phyloP scores from a whole-genome alignment of 2,329 filamentous ascomycete species.

The Alternaria sp. region DNA sequence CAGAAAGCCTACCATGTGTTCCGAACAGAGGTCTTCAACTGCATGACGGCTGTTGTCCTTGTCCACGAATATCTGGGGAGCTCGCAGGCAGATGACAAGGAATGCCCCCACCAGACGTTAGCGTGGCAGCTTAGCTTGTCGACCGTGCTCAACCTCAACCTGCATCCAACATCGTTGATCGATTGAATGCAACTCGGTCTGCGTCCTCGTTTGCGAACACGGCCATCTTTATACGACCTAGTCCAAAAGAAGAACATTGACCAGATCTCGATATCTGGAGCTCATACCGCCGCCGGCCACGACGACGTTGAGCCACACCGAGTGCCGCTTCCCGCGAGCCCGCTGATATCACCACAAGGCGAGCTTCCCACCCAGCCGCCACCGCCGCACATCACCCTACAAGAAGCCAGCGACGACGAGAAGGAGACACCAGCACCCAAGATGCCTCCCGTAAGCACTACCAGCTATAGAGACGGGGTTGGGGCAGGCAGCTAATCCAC shows the following conservation, averaged over 20 bases:
- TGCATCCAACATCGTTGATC: constrained; percentile 20
- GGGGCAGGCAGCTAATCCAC: constrained; percentile 33
- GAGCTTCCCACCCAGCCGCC: constrained; percentile 30
- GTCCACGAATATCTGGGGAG: background rate
- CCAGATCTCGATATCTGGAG: constrained; percentile 49
- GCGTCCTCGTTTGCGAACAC: constrained; percentile 63
- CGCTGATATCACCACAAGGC: constrained; percentile 37
- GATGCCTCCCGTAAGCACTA: constrained; percentile 48
- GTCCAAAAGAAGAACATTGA: constrained; percentile 60
- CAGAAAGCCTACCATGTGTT: background rate
- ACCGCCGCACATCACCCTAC: constrained; percentile 32
- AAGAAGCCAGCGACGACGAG: constrained; percentile 24
- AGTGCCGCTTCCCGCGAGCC: constrained; percentile 46
- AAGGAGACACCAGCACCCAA: constrained; percentile 24
- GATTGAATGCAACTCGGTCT: constrained; percentile 61
- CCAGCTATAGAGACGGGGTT: background rate
- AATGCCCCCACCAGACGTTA: constrained; percentile 19
- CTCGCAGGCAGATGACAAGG: constrained; percentile 17
- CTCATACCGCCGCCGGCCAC: constrained; percentile 24
- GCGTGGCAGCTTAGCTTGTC: constrained; percentile 17
- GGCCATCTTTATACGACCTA: constrained; percentile 68
- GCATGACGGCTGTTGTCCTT: background rate
- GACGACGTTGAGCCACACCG: constrained; percentile 37
- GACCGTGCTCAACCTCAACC: constrained; percentile 23
- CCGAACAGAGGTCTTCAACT: background rate